Conservation (phyloP, 139 green algal genomes). For the Chlamydomonas sp. region DNA sequence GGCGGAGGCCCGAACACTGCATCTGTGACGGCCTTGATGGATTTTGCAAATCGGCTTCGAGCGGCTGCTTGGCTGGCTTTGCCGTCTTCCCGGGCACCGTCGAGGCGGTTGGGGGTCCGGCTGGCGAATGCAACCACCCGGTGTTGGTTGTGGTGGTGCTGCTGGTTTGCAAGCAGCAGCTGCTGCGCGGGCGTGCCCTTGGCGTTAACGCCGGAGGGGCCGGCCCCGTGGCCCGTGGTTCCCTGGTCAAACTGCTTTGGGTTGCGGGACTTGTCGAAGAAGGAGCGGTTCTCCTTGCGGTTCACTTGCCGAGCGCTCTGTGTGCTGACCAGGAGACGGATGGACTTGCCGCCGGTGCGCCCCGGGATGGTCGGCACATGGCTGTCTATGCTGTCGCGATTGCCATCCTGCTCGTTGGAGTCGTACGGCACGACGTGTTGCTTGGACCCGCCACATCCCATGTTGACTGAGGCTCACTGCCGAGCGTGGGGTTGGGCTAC, state of each 20-base stretch:
- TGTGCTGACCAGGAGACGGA: not conserved
- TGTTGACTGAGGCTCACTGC: not conserved
- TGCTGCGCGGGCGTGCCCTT: too few species aligned
- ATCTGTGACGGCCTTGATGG: conserved; percentile 30
- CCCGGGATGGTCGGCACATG: not conserved
- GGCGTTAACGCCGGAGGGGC: too few species aligned
- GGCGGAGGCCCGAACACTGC: conserved; percentile 30
- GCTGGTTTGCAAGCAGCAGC: too few species aligned
- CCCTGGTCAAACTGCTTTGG: not conserved
- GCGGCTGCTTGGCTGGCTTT: not conserved
- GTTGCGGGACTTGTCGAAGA: conserved; percentile 30
- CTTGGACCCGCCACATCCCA: conserved; percentile 15
- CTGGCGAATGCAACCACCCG: conserved; percentile 1
- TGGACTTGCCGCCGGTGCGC: conserved; percentile 1
- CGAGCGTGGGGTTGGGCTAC: too few species aligned
- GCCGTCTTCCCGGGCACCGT: not conserved
- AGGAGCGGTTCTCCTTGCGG: conserved; percentile 23
- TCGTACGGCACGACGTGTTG: conserved; percentile 18
- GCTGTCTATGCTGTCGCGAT: not conserved
- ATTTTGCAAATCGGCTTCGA: conserved; percentile 15
- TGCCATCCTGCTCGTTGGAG: not conserved
- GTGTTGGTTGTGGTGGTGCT: too few species aligned
- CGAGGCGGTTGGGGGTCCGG: conserved; percentile 1
- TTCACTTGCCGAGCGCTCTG: conserved; percentile 6
- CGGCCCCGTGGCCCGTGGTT: not conserved